A percentile compares a stretch with the other conserved stretches of the same genome.
phyloP scores from a whole-genome alignment of 2,329 filamentous ascomycete genomes.

The Neocatenulostroma microsporum region DNA sequence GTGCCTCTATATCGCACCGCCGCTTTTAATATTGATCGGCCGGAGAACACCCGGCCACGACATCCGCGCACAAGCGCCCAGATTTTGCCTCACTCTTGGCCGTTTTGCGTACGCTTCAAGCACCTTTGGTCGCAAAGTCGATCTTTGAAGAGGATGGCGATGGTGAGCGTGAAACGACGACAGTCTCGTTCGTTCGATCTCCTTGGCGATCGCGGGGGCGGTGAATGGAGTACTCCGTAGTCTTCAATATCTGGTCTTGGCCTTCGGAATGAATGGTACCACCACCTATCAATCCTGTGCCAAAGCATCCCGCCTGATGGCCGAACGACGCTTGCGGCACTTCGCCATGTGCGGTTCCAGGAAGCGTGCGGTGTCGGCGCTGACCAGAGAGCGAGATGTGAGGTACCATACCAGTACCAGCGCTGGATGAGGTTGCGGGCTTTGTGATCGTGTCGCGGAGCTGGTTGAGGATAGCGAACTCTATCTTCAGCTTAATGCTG shows the following conservation, averaged over 20 bases:
- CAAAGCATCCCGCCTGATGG: not conserved
- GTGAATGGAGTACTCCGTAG: not conserved
- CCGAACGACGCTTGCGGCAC: not conserved
- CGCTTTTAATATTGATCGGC: no score
- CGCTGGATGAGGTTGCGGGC: not conserved
- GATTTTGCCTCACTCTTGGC: no score
- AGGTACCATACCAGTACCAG: not conserved
- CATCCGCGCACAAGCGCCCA: no score
- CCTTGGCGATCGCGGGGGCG: no score
- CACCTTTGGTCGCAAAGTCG: not conserved
- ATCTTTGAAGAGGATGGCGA: slow-evolving; percentile 1
- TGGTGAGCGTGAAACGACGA: not conserved
- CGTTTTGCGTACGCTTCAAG: no score
- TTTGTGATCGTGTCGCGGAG: no score
- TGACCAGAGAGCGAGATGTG: not conserved
- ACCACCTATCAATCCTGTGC: not conserved
- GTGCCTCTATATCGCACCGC: no score
- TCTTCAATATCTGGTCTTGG: not conserved
- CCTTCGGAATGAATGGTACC: not conserved
- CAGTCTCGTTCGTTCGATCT: not conserved
- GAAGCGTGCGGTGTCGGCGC: not conserved
- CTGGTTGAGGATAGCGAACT: no score
- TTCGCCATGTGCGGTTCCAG: not conserved
- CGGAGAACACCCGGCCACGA: no score
- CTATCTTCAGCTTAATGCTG: slow-evolving; percentile 56